These are phyloP conservation scores for Porphyrellus cyaneotinctus DNA, from an alignment of 768 basidiomycete species.

Conservation along the genomic window DNA sequence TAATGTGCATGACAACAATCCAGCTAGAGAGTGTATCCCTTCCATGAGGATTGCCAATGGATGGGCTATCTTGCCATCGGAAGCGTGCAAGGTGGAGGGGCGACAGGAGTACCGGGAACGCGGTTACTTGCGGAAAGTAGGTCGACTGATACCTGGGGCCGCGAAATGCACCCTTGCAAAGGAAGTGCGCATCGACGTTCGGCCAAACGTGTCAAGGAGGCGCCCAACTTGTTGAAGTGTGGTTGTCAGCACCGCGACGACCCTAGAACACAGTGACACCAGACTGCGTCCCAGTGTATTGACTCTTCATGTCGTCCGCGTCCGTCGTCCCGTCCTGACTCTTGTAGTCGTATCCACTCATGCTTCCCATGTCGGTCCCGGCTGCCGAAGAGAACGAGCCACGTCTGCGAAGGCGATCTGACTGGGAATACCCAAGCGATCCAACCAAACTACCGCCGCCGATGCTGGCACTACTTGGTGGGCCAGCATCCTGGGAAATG, in stretches of 20 bases:
- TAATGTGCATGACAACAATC: conserved; percentile 20
- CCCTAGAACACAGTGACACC: conserved; percentile 80
- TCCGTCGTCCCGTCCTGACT: conserved; percentile 82
- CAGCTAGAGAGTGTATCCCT: neutral
- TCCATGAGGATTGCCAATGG: conserved; percentile 2
- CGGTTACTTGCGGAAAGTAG: conserved; percentile 15
- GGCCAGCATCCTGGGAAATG: conserved; percentile 85
- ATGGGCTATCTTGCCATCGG: conserved; percentile 3
- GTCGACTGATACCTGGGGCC: conserved; percentile 8
- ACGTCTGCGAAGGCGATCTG: conserved; percentile 77
- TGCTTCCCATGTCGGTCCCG: conserved; percentile 72
- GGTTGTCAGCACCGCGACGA: conserved; percentile 1
- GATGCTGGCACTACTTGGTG: conserved; percentile 56
- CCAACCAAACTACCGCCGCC: conserved; percentile 46
- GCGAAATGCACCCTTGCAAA: conserved; percentile 4
- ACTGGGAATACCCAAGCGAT: conserved; percentile 82
- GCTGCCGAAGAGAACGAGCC: conserved; percentile 74
- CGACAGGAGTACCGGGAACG: conserved; percentile 3
- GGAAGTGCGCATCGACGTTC: conserved; percentile 9
- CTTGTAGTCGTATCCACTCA: conserved; percentile 80
- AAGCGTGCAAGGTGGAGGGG: neutral
- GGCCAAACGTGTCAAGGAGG: conserved; percentile 3
- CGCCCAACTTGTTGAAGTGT: conserved; percentile 6
- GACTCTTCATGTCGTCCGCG: conserved; percentile 83
- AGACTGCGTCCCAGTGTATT: conserved; percentile 81